phyloP scores from a whole-genome alignment of 768 basidiomycete species.

The Panellus pusillus region DNA sequence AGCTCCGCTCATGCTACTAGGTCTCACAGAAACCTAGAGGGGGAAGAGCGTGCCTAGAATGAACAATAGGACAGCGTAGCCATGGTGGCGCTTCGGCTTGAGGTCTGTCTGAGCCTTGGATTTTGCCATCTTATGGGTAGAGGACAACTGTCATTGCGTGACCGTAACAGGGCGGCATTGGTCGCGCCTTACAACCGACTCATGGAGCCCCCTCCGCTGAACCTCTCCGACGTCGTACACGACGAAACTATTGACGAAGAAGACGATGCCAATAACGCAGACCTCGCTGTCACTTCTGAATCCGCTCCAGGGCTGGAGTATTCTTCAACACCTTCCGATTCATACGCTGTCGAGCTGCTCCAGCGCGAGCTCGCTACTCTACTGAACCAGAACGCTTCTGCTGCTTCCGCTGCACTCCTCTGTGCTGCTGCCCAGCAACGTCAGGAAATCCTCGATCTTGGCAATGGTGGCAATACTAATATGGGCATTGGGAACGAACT shows the following conservation, averaged over 20 bases:
- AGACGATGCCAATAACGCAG: constrained; percentile 41
- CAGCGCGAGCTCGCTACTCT: constrained; percentile 77
- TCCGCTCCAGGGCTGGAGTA: constrained; percentile 36
- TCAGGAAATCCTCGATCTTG: constrained; percentile 46
- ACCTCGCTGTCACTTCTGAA: constrained; percentile 33
- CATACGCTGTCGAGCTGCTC: constrained; percentile 69
- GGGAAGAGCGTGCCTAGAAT: constrained; percentile 89
- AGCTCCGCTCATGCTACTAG: too few species aligned
- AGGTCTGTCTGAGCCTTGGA: constrained; percentile 45
- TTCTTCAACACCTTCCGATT: constrained; percentile 35
- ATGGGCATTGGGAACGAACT: constrained; percentile 30
- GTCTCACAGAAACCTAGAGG: constrained; percentile 89
- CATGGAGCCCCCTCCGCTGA: constrained; percentile 46
- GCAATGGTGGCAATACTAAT: constrained; percentile 26
- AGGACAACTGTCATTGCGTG: too few species aligned
- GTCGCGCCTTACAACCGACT: too few species aligned
- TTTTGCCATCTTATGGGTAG: too few species aligned
- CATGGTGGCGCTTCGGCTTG: constrained; percentile 76
- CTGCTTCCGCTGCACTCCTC: constrained; percentile 62
- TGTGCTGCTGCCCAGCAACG: constrained; percentile 70
- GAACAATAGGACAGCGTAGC: constrained; percentile 78
- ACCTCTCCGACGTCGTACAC: constrained; percentile 83
- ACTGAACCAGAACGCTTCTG: constrained; percentile 73
- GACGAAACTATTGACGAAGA: constrained; percentile 67
- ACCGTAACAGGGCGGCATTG: too few species aligned